Evolutionary conservation across 2,329 filamentous ascomycete species (phyloP).

Genomic region (Aspergillus melleus): DNA sequence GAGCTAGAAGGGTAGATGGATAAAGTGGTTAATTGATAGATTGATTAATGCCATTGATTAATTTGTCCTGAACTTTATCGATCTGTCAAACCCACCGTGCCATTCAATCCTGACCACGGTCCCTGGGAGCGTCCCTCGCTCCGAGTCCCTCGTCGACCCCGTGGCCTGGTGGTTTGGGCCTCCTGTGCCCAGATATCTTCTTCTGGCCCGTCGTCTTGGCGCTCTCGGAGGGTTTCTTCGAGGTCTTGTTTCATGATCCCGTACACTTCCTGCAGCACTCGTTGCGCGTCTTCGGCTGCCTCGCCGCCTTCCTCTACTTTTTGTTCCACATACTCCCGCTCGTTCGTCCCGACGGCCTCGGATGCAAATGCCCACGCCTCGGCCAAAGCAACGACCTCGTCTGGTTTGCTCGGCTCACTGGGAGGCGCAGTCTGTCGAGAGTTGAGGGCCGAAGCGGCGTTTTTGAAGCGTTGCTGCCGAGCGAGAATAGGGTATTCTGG

Average conservation of each 20-base stretch:
- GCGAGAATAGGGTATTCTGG: slow-evolving; percentile 41
- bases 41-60: neutral
- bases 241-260: slow-evolving; percentile 36
- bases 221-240: slow-evolving; percentile 22
- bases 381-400: slow-evolving; percentile 35
- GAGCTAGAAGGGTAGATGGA: no score
- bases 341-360: slow-evolving; percentile 30
- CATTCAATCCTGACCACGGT: slow-evolving; percentile 40
- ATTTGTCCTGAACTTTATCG: neutral
- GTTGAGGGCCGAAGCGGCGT: slow-evolving; percentile 29
- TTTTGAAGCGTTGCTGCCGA: slow-evolving; percentile 38
- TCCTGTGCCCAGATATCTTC: slow-evolving; percentile 35
- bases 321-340: slow-evolving; percentile 35
- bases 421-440: slow-evolving; percentile 18
- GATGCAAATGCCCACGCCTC: slow-evolving; percentile 45
- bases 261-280: slow-evolving; percentile 34
- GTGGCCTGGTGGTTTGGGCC: slow-evolving; percentile 24
- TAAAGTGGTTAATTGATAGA: neutral
- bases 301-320: slow-evolving; percentile 34
- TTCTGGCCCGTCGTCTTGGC: slow-evolving; percentile 14
- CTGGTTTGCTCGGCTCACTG: slow-evolving; percentile 21
- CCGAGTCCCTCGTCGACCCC: slow-evolving; percentile 17
- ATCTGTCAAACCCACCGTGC: slow-evolving; percentile 30
- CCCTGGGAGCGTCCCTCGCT: slow-evolving; percentile 29
- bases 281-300: slow-evolving; percentile 28